Base-by-base conservation (phyloP, 768 basidiomycete genomes). In the Leccinum boreale region DNA sequence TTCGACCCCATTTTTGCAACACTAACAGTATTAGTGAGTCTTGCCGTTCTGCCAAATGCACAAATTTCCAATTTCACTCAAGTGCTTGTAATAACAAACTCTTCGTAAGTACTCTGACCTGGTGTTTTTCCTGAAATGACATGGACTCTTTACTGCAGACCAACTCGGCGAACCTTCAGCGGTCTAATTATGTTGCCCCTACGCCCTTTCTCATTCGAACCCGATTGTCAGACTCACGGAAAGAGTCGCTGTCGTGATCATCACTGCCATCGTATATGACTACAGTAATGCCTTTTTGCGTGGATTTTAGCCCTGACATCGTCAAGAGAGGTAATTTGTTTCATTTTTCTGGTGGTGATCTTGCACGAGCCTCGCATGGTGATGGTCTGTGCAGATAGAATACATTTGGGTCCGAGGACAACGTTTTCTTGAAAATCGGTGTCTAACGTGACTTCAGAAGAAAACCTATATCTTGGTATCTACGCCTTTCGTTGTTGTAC, bases 321-420 rank as follows among this genome's bases (percentile, higher is more conserved):
- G 51, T 3, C 59, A 3, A 44, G 15, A 24, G 63, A 64, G 56
- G 63, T 61, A 51, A 19, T 45, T n/a, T 3, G 3, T 4, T 45
- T 15, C 14, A 14, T 56, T 39, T 17, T 44, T 36, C 29, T n/a
- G 6, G 11, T 46, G 45, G 12, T 23, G 14, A 21, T n/a, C 42
- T 24, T 23, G 17, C 23, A 19, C 33, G 1, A 46, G 17, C 31
- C 23, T 26, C 5, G 31, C 4, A 14, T 11, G 28, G 10, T 28
- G 29, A 29, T 29, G 29, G 15, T 5, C 1, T 26, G n/a, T 6
- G 23, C 5, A 64, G 63, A n/a, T 65, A 29, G 36, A 62, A 51
- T 53, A 61, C 12, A 5, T 64, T 24, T 64, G 63, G 63, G 63
- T 65, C 1, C 1, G 62, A 47, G 11, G 29, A 29, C 3, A 28